Conservation (phyloP, 768 basidiomycete genomes). For the Cystobasidium onofrii region DNA sequence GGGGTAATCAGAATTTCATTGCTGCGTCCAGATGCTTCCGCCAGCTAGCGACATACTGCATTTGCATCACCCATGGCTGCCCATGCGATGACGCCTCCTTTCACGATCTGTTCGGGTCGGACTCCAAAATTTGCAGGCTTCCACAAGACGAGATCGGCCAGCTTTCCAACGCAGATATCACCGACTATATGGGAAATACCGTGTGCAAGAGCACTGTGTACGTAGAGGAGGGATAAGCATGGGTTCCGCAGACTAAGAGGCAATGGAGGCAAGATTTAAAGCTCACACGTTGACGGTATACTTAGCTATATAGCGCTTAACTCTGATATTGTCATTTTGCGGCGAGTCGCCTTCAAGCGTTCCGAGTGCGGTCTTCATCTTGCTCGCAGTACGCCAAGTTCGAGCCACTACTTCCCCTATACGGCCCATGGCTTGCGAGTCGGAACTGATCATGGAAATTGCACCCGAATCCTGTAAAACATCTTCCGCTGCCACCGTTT, state of each 20-base stretch:
- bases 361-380: slow-evolving; percentile 74
- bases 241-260: too few species aligned
- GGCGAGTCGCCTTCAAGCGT: slow-evolving; percentile 63
- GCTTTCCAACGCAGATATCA: slow-evolving; percentile 65
- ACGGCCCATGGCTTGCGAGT: slow-evolving; percentile 85
- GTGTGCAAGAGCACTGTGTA: slow-evolving; percentile 76
- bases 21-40: neutral
- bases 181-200: slow-evolving; percentile 84
- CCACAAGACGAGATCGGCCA: slow-evolving; percentile 95
- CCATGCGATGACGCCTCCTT: slow-evolving; percentile 86
- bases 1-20: neutral
- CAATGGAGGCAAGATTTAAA: slow-evolving; percentile 44
- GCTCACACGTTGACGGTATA: slow-evolving; percentile 93
- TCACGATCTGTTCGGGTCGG: slow-evolving; percentile 87
- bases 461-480: slow-evolving; percentile 61
- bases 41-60: slow-evolving; percentile 48
- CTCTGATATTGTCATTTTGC: slow-evolving; percentile 72
- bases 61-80: slow-evolving; percentile 96
- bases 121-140: slow-evolving; percentile 85
- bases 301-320: slow-evolving; percentile 90
- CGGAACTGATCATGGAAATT: slow-evolving; percentile 92
- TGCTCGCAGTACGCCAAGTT: slow-evolving; percentile 95
- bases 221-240: neutral
- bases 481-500: slow-evolving; percentile 96
- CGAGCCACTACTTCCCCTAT: slow-evolving; percentile 87